Conservation (phyloP, 1,284 basidiomycete genomes). For the Retiboletus flavoniger region DNA sequence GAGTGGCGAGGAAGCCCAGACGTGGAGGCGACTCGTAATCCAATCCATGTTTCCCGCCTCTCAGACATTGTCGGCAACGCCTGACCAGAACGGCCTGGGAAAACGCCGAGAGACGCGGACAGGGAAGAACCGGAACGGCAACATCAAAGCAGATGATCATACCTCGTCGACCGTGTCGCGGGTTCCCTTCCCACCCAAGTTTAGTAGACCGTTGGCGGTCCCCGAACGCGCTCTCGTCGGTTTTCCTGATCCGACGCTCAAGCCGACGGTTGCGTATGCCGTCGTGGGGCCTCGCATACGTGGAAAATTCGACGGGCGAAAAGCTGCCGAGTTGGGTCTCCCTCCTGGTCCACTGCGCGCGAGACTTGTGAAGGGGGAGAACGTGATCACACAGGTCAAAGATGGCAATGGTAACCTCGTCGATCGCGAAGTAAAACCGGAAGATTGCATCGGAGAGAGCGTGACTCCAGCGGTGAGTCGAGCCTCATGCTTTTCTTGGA, state of each 20-base stretch:
- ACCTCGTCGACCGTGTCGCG: constrained; percentile 7
- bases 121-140: constrained; percentile 1
- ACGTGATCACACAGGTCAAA: constrained; percentile 52
- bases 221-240: constrained; percentile 25
- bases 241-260: constrained; percentile 28
- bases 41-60: constrained; percentile 59
- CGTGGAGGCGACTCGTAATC: constrained; percentile 52
- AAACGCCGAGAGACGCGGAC: constrained; percentile 10
- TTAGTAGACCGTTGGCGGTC: constrained; percentile 20
- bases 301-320: constrained; percentile 81
- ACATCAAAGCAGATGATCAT: not conserved
- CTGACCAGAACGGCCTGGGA: constrained; percentile 1
- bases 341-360: constrained; percentile 53
- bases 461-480: constrained; percentile 48
- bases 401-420: constrained; percentile 38
- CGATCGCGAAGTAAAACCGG: constrained; percentile 51
- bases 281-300: constrained; percentile 74
- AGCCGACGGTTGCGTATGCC: constrained; percentile 63
- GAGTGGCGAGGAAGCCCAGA: constrained; percentile 43
- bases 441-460: constrained; percentile 56
- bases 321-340: constrained; percentile 68
- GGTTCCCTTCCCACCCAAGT: constrained; percentile 16
- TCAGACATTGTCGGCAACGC: constrained; percentile 2
- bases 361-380: constrained; percentile 51
- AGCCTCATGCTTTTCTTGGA: not conserved